phyloP scores from a whole-genome alignment of 768 basidiomycete genomes.

The Tremella fuciformis region DNA sequence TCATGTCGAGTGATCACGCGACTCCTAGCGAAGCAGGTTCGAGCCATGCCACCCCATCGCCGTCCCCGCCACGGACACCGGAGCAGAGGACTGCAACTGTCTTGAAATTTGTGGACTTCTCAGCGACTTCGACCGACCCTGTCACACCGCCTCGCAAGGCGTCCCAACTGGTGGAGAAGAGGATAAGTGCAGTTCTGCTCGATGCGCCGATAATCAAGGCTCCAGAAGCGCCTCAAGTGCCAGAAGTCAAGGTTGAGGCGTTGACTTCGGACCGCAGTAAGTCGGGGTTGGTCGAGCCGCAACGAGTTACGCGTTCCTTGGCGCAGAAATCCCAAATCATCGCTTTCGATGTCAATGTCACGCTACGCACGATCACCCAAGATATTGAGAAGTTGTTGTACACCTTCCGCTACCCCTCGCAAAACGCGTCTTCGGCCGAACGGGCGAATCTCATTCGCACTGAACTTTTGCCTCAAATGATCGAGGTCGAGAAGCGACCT shows the following conservation, averaged over 20 bases:
- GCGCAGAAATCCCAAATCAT: slow-evolving; percentile 19
- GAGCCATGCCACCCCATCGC: slow-evolving; percentile 35
- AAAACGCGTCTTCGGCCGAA: slow-evolving; percentile 34
- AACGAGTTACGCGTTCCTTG: slow-evolving; percentile 80
- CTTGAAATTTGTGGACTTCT: neutral
- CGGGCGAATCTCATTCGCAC: slow-evolving; percentile 45
- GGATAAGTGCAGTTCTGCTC: neutral
- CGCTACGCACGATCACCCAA: slow-evolving; percentile 11
- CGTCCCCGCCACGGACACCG: slow-evolving; percentile 42
- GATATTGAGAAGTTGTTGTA: slow-evolving; percentile 31
- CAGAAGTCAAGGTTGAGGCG: slow-evolving; percentile 15
- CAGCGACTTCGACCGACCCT: neutral
- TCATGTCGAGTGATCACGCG: slow-evolving; percentile 32
- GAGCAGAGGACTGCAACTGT: slow-evolving; percentile 14
- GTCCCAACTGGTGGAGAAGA: neutral
- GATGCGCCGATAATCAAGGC: slow-evolving; percentile 2
- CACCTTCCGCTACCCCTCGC: slow-evolving; percentile 17
- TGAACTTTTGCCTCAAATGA: slow-evolving; percentile 48
- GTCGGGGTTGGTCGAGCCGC: slow-evolving; percentile 82
- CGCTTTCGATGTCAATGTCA: slow-evolving; percentile 17
- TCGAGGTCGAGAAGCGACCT: slow-evolving; percentile 49
- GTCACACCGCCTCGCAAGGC: slow-evolving; percentile 4
- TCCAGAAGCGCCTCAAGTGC: neutral
- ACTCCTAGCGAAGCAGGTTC: slow-evolving; percentile 40
- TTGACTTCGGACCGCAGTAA: slow-evolving; percentile 54